Percentiles rank a stretch among this genome's conserved stretches.
phyloP scores from a whole-genome alignment of 257 asterid genomes.

The Solanum etuberosum region DNA sequence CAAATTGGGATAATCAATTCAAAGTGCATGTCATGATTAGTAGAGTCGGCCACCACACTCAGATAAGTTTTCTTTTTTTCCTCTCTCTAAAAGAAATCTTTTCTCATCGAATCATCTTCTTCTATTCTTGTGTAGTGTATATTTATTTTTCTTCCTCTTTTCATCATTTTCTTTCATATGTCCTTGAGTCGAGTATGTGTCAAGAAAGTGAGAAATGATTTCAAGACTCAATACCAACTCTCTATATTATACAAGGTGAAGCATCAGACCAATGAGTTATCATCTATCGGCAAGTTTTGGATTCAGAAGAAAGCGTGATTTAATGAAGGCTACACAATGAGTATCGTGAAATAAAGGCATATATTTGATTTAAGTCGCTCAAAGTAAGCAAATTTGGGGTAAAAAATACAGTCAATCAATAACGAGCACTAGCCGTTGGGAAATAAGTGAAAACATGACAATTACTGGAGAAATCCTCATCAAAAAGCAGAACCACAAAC shows the following conservation, averaged over 20 bases:
- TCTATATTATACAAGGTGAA: no score
- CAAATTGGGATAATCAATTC: not conserved
- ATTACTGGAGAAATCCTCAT: no score
- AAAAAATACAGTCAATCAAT: no score
- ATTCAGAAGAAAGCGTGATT: not conserved
- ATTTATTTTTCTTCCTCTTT: no score
- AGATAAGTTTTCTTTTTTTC: not conserved
- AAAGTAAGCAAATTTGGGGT: no score
- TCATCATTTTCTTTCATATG: no score
- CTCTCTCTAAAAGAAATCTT: no score
- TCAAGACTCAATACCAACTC: not conserved
- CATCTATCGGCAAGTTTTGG: no score
- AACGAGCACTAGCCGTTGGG: no score
- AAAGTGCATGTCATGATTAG: no score
- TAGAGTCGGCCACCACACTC: not conserved
- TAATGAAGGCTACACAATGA: no score
- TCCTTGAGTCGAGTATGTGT: not conserved
- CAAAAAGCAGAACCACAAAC: not conserved
- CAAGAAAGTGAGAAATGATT: not conserved
- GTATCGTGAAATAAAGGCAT: not conserved
- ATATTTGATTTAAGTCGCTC: not conserved
- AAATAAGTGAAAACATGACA: not conserved
- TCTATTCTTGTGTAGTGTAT: no score
- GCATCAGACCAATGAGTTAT: not conserved
- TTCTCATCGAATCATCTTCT: not conserved